These are phyloP conservation scores for Henckelia pumila DNA, from an alignment of 257 asterid species.

Conservation along the genomic window DNA sequence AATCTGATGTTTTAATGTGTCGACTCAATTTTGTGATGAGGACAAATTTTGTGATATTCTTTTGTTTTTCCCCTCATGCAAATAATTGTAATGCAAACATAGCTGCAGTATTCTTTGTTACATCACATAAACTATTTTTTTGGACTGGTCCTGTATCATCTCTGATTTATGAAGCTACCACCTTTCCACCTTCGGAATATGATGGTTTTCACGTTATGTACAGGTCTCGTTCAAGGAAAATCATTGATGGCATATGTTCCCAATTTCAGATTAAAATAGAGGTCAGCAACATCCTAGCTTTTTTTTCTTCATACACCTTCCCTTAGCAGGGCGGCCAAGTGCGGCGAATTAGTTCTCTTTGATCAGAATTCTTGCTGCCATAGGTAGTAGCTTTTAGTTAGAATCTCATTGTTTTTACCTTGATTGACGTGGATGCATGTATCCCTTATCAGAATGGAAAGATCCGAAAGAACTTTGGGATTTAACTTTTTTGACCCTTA, in stretches of 20 bases:
- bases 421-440: background rate
- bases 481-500: conserved; percentile 8
- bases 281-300: conserved; percentile 42
- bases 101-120: conserved; percentile 2
- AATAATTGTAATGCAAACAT: conserved; percentile 14
- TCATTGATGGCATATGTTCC: conserved; percentile 56
- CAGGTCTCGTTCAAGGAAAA: conserved; percentile 73
- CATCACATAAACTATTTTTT: conserved; percentile 14
- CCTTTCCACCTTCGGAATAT: too few species aligned
- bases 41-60: background rate
- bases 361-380: conserved; percentile 13
- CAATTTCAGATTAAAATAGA: conserved; percentile 66
- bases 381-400: background rate
- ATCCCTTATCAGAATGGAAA: background rate
- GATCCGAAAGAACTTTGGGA: background rate
- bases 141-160: conserved; percentile 14
- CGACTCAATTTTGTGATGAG: too few species aligned
- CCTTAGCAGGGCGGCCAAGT: background rate
- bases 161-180: conserved; percentile 13
- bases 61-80: conserved; percentile 12
- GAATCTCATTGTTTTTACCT: conserved; percentile 14
- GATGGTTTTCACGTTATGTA: conserved; percentile 26
- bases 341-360: background rate
- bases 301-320: conserved; percentile 1
- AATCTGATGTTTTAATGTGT: too few species aligned